These are phyloP conservation scores for Periconia sp. DNA, from an alignment of 2,329 filamentous ascomycete species.

Conservation along the genomic window DNA sequence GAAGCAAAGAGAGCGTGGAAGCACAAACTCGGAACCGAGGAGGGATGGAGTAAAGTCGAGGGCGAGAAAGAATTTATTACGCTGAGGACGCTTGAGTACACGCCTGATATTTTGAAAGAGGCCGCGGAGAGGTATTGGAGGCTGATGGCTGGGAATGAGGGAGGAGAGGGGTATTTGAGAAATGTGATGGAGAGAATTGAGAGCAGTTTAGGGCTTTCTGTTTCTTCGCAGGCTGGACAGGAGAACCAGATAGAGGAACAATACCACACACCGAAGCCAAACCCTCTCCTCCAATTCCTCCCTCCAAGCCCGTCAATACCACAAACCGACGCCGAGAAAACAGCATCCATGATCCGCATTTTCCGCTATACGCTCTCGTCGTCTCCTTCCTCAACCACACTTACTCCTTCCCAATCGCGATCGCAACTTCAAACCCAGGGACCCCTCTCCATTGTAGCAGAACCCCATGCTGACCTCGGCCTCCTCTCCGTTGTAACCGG, in stretches of 20 bases:
- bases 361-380: constrained; percentile 40
- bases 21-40: constrained; percentile 36
- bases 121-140: constrained; percentile 38
- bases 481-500: constrained; percentile 38
- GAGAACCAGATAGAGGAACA: background rate
- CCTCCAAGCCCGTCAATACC: background rate
- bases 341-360: constrained; percentile 39
- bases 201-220: background rate
- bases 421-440: too few species aligned
- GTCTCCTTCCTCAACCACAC: background rate
- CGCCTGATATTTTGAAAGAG: constrained; percentile 31
- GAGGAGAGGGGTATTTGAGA: background rate
- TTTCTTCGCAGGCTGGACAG: background rate
- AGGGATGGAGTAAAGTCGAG: constrained; percentile 38
- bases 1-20: constrained; percentile 32
- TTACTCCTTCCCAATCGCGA: background rate
- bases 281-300: background rate
- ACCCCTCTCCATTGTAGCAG: constrained; percentile 15
- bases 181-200: background rate
- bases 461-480: constrained; percentile 40
- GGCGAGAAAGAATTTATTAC: constrained; percentile 46
- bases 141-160: constrained; percentile 20
- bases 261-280: background rate
- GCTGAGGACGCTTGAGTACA: constrained; percentile 31
- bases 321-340: constrained; percentile 22